Conservation (phyloP, 2,329 filamentous ascomycete species). For the Aspergillus sclerotialis region DNA sequence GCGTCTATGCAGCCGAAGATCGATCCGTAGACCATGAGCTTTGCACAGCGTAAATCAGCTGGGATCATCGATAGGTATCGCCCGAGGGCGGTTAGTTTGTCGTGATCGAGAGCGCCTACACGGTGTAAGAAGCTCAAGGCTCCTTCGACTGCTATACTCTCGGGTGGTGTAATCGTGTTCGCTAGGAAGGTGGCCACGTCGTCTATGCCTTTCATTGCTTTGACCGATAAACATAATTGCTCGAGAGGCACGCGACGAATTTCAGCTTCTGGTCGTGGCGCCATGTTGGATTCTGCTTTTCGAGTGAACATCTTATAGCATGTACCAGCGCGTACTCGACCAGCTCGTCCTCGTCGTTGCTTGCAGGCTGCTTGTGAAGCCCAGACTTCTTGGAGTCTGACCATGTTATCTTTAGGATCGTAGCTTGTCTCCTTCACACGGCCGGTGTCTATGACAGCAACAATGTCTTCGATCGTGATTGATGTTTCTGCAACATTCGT, state of each 20-base stretch:
- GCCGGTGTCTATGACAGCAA: conserved; percentile 91
- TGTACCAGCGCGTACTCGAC: conserved; percentile 80
- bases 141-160: conserved; percentile 74
- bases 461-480: conserved; percentile 95
- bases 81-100: conserved; percentile 82
- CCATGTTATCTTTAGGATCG: conserved; percentile 86
- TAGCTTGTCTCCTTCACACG: conserved; percentile 96
- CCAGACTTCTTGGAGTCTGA: conserved; percentile 90
- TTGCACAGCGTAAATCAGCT: conserved; percentile 84
- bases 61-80: conserved; percentile 93
- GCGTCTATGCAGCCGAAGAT: conserved; percentile 90
- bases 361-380: conserved; percentile 90
- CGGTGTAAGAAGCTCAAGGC: conserved; percentile 71
- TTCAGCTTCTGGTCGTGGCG: conserved; percentile 82
- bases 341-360: conserved; percentile 85
- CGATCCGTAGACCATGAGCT: conserved; percentile 90
- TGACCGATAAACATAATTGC: conserved; percentile 87
- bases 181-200: conserved; percentile 77
- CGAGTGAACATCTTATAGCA: conserved; percentile 95
- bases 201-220: conserved; percentile 77
- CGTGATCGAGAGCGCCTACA: conserved; percentile 83
- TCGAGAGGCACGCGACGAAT: conserved; percentile 89
- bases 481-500: conserved; percentile 98
- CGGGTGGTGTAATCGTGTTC: conserved; percentile 82
- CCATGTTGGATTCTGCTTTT: conserved; percentile 76